Base-by-base conservation (phyloP, 2,329 filamentous ascomycete genomes). In the Aspergillus sp. region DNA sequence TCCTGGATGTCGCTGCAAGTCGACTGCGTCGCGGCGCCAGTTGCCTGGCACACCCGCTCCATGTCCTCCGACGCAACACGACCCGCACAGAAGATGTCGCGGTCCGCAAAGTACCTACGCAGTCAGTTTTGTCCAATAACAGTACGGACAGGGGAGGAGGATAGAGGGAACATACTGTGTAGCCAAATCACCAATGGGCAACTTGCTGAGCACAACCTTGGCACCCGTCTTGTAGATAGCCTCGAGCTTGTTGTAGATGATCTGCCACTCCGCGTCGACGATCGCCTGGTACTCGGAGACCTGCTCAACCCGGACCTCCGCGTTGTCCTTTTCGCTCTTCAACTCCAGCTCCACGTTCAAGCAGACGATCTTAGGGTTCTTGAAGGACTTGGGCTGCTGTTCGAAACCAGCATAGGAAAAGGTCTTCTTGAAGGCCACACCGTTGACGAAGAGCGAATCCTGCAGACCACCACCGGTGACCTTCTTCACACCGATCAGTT, bases 251-350 rank as follows among this genome's bases (percentile, higher is more conserved):
- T 96, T 93, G 84, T 88, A 97, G 74, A 99, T 99, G 70, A 99
- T 99, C 76, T 96, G 91, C 94, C 94, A 99, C 76, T 99, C 94
- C 26, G 94, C 94, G 69, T 99, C 94, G 70, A 99, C 94, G 63
- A 99, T 96, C 58, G 94, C 94, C 78, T 99, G 94, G 79, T 99
- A 99, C 77, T 99, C 94, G 17, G 93, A 95, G 48, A 99, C 94
- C 75, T 97, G 92, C 76, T 97, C 94, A 53, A 99, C 92, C 54
- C 94, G 87, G 58, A 99, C 91, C 79, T 99, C 94, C 54, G 94
- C 94, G 67, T 99, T 99, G 78, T 99, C 94, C 82, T 96, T 99
- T 75, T 99, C 94, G 57, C 90, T 93, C 85, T 99, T 99, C 64
- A 99, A 81, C 78, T 99, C 94, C 56, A 99, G 82, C 77, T 99